Percentiles rank a stretch among this genome's conserved stretches.
Conservation (phyloP, 495 filamentous ascomycete species). For the Penicillium malachiteum region DNA sequence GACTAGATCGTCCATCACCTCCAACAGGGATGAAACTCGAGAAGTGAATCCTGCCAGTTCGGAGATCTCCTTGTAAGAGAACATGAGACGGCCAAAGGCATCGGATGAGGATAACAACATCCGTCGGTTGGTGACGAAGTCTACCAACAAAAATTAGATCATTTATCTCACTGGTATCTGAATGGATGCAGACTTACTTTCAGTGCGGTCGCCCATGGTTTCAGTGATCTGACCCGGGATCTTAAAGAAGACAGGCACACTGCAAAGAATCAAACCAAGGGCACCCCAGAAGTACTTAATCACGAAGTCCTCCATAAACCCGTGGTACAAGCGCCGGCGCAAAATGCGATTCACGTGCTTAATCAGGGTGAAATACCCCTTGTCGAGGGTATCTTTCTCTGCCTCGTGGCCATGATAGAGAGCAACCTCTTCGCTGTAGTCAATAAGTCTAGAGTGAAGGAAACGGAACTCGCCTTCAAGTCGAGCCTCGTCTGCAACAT, state of each 20-base stretch:
- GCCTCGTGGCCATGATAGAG: constrained; percentile 91
- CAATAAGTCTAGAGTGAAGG: constrained; percentile 89
- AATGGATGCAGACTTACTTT: constrained; percentile 54
- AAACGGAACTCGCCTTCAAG: constrained; percentile 96
- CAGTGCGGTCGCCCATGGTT: constrained; percentile 87
- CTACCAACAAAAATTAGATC: constrained; percentile 28
- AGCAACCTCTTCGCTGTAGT: constrained; percentile 92
- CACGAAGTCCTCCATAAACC: constrained; percentile 98
- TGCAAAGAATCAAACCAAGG: constrained; percentile 88
- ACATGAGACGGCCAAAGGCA: constrained; percentile 95
- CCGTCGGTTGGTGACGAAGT: constrained; percentile 89
- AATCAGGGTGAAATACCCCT: constrained; percentile 97
- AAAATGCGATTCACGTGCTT: constrained; percentile 98
- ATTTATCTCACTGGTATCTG: background rate
- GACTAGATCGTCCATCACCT: constrained; percentile 92
- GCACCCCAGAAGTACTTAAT: constrained; percentile 99
- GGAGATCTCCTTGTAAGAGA: constrained; percentile 95
- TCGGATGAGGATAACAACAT: constrained; percentile 91
- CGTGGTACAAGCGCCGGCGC: constrained; percentile 84
- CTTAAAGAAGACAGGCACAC: constrained; percentile 93
- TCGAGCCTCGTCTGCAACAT: constrained; percentile 92
- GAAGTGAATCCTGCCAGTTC: constrained; percentile 94
- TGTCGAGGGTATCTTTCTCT: constrained; percentile 95
- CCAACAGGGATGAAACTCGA: constrained; percentile 80
- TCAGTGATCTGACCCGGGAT: constrained; percentile 70